Percentiles rank a stretch among this genome's conserved stretches.
phyloP scores from a whole-genome alignment of 2,329 filamentous ascomycete genomes.

The Westerdykella ornata region DNA sequence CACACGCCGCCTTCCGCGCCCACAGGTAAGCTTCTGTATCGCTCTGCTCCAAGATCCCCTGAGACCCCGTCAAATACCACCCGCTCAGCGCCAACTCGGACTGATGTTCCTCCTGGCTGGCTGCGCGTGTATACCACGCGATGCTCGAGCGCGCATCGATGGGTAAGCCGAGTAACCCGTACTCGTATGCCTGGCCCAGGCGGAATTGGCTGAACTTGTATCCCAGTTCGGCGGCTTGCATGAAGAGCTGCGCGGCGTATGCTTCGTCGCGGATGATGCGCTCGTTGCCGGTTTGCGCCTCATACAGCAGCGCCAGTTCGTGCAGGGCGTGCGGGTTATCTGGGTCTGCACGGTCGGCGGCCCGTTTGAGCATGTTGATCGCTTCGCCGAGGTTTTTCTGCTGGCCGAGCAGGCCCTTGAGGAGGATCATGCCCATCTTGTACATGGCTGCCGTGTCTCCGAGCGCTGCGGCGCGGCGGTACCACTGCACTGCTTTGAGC shows the following conservation, averaged over 20 bases:
- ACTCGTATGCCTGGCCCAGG: conserved; percentile 82
- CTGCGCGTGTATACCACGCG: conserved; percentile 87
- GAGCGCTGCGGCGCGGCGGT: conserved; percentile 82
- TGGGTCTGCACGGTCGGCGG: conserved; percentile 75
- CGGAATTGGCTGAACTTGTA: conserved; percentile 95
- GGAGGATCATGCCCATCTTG: conserved; percentile 91
- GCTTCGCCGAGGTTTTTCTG: conserved; percentile 75
- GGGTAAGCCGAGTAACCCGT: conserved; percentile 72
- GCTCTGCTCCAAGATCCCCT: conserved; percentile 81
- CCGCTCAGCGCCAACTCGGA: conserved; percentile 59
- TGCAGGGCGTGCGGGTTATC: conserved; percentile 95
- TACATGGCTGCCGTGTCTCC: conserved; percentile 95
- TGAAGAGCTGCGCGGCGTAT: conserved; percentile 76
- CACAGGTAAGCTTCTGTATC: conserved; percentile 96
- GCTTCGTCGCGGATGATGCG: conserved; percentile 71
- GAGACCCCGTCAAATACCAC: conserved; percentile 85
- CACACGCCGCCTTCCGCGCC: conserved; percentile 86
- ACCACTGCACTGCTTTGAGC: conserved; percentile 95
- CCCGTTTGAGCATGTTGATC: conserved; percentile 81
- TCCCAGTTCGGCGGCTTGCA: conserved; percentile 76
- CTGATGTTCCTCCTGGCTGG: conserved; percentile 89
- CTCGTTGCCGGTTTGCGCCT: conserved; percentile 55
- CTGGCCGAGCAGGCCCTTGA: conserved; percentile 91
- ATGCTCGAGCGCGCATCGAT: conserved; percentile 82
- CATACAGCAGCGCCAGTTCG: conserved; percentile 64